Base-by-base conservation (phyloP, 768 basidiomycete genomes). In the Lactarius tabidus region DNA sequence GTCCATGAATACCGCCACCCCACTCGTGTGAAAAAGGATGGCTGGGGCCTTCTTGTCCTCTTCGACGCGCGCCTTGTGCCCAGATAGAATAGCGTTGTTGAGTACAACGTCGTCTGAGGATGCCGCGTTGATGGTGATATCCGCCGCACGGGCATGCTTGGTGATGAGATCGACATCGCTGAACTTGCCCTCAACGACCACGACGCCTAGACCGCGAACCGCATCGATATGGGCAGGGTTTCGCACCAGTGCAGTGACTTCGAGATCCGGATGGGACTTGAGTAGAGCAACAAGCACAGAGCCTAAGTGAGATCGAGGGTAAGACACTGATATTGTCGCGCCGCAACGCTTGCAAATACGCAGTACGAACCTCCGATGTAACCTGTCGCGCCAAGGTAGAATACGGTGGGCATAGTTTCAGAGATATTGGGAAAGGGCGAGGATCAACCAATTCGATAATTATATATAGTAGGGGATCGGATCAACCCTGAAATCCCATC, bases 311-410 rank as follows among this genome's bases (percentile, higher is more conserved):
- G 18, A 56, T 9, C 6, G 33, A n/a, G 23, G 17, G 33, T 43
- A 33, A 36, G 12, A 60, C 26, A 33, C 28, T 15, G 54, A 23
- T 31, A 2, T 8, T 7, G 20, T 29, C 28, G 43, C 23, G 14
- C n/a, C 5, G 23, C 23, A 1, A 23, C 48, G 48, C 23, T 15
- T 51, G 48, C 12, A 15, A 23, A 48, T 6, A 6, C 12, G 48
- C 6, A 14, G 48, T 60, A 55, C 57, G 20, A 6, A 64, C 66
- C 62, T 17, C 66, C 66, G 9, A 67, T 15, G 43, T 64, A 67
- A 23, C 66, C 66, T 29, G 66, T 64, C 15, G 57, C 66, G 17
- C 66, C 66, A 8, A 67, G 14, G 51, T 54, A 67, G 62, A 67
- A 67, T 26, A 59, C 63, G 39, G 51, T 64, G 23, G 52, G 7